Percentiles rank a stretch among this genome's conserved stretches.
phyloP scores from a whole-genome alignment of 2,329 filamentous ascomycete species.

The Paracoccidioides lutzii region DNA sequence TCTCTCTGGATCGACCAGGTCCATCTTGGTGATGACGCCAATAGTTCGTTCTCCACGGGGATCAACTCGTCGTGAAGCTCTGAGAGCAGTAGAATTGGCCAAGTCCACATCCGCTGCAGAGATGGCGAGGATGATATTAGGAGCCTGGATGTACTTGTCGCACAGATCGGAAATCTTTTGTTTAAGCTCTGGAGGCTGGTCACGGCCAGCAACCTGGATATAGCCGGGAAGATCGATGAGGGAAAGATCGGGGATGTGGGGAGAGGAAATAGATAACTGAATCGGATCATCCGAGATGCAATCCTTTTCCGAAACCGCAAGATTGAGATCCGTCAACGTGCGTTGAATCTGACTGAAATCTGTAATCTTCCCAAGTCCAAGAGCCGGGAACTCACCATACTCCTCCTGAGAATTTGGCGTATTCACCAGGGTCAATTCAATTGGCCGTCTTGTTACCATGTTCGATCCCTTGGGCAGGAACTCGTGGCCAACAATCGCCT shows the following conservation, averaged over 20 bases:
- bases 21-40: conserved; percentile 99
- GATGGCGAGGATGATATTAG: conserved; percentile 93
- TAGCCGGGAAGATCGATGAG: conserved; percentile 94
- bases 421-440: conserved; percentile 91
- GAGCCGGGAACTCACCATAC: conserved; percentile 90
- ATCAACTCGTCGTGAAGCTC: conserved; percentile 82
- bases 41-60: conserved; percentile 92
- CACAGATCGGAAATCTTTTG: conserved; percentile 92
- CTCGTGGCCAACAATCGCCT: conserved; percentile 94
- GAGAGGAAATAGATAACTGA: conserved; percentile 87
- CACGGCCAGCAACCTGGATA: conserved; percentile 85
- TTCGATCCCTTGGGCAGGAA: conserved; percentile 97
- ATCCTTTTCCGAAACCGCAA: conserved; percentile 78
- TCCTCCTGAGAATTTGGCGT: conserved; percentile 76
- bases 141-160: conserved; percentile 93
- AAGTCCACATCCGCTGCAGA: conserved; percentile 95
- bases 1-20: conserved; percentile 73
- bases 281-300: conserved; percentile 97
- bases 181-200: conserved; percentile 83
- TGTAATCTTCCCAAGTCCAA: conserved; percentile 77
- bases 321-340: conserved; percentile 85
- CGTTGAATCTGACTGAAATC: conserved; percentile 81
- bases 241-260: conserved; percentile 86
- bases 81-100: conserved; percentile 84
- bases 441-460: conserved; percentile 93